phyloP scores from a whole-genome alignment of 192 early-diverging fungal genomes.

The Phlyctochytrium planicorne region DNA sequence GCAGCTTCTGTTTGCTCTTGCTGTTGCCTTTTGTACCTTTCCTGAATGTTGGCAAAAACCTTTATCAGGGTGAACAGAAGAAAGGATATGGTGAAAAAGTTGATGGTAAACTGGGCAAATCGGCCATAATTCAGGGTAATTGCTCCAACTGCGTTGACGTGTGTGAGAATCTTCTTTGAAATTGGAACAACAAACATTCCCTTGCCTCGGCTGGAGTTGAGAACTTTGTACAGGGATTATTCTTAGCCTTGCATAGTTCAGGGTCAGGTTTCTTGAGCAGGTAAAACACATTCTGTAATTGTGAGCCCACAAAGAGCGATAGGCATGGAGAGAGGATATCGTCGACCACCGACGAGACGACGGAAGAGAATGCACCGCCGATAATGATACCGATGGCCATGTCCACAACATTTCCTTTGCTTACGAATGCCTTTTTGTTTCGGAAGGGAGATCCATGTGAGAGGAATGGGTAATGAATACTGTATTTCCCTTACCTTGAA shows the following conservation, averaged over 20 bases:
- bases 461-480: too few relatives aligned
- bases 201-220: neutral
- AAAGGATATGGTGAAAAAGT: conserved; percentile 52
- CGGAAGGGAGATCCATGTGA: neutral
- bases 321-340: conserved; percentile 62
- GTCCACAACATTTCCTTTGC: conserved; percentile 55
- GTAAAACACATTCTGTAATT: conserved; percentile 44
- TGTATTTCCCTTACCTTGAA: neutral
- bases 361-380: conserved; percentile 53
- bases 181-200: neutral
- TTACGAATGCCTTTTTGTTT: neutral
- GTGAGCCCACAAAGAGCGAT: conserved; percentile 39
- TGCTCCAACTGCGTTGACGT: conserved; percentile 8
- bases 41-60: neutral
- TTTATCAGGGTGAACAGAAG: neutral
- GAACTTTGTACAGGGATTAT: neutral
- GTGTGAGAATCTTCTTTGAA: neutral
- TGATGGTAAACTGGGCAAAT: conserved; percentile 60
- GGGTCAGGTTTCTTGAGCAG: conserved; percentile 12
- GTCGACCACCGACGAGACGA: conserved; percentile 43
- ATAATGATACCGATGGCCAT: conserved; percentile 68
- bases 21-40: neutral
- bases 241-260: neutral
- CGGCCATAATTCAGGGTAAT: conserved; percentile 41
- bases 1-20: neutral